Percentiles rank a stretch among this genome's conserved stretches.
phyloP scores from a whole-genome alignment of 208 protist species.

The Blastocrithidia nonstop region DNA sequence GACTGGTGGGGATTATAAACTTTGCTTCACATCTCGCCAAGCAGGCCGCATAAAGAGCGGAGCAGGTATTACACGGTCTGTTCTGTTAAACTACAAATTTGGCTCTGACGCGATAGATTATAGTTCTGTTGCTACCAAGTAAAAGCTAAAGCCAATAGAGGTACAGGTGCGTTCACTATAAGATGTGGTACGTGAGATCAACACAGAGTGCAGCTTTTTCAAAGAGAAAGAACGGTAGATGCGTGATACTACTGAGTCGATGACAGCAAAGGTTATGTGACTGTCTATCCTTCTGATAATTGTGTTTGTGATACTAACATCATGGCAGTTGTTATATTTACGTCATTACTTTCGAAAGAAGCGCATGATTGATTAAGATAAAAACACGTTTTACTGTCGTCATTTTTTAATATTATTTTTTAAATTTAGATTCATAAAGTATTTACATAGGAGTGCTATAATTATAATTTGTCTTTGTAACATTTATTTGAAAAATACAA shows the following conservation, averaged over 20 bases:
- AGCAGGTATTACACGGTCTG: background rate
- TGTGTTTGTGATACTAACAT: slow-evolving; percentile 56
- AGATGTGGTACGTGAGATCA: slow-evolving; percentile 60
- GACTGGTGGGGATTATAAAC: slow-evolving; percentile 37
- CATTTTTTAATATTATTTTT: background rate
- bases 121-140: slow-evolving; percentile 35
- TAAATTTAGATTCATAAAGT: background rate
- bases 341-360: slow-evolving; percentile 81
- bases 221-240: slow-evolving; percentile 75
- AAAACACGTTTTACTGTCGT: background rate
- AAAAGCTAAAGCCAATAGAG: slow-evolving; percentile 85
- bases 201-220: slow-evolving; percentile 79
- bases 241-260: slow-evolving; percentile 76
- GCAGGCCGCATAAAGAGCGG: background rate
- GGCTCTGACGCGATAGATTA: slow-evolving; percentile 65
- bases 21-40: slow-evolving; percentile 53
- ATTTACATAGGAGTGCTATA: background rate
- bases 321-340: slow-evolving; percentile 55
- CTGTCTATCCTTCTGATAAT: slow-evolving; percentile 39
- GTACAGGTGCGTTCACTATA: slow-evolving; percentile 79
- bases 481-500: too few relatives aligned
- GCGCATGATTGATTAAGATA: slow-evolving; percentile 74
- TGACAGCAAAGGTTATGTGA: slow-evolving; percentile 49
- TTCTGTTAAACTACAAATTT: slow-evolving; percentile 7
- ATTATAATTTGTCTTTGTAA: background rate